Base-by-base conservation (phyloP, 2,329 filamentous ascomycete species). In the Elsinoe australis region DNA sequence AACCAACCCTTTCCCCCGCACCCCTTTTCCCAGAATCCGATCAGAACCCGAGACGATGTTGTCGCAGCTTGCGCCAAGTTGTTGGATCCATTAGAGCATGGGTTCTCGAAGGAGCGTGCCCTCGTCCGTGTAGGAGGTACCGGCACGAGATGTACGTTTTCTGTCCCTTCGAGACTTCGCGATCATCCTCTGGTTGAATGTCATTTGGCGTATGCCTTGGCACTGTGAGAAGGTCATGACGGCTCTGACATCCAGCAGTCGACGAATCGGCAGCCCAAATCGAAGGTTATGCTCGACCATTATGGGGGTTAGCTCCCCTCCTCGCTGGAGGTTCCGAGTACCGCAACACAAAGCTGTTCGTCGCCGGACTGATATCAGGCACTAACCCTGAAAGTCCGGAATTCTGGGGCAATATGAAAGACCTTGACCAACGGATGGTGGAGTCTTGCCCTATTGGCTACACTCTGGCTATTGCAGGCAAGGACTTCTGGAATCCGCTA, bases 391-490 rank as follows among this genome's bases (percentile, higher is more conserved):
- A 79, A 35, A 77, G 69, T 50, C 72, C 76, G 0, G 85, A 88
- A 64, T 89, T 82, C 58, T 90, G 85, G 85, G 85, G 84, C 0
- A 80, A 78, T 49, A 83, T 85, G 54, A 74, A 80, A 54, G 83
- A 88, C 59, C 80, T 82, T 50, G 85, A 89, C 59, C 85, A 89
- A 69, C 72, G 85, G 19, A 89, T 89, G 85, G 85, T 89, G 2
- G 85, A 90, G 62, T 86, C 87, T 74, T 88, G 84, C 59, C 84
- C 85, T 1, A 72, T 89, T 51, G 85, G 85, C 0, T 89, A 80
- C 58, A 78, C 83, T 1, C 70, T 90, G 47, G 83, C 83, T 24
- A 80, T 87, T 46, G 83, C 80, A 26, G 71, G 73, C 21, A 66
- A 62, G 69, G 72, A 61, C 56, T 75, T 87, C 51, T 88, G 83